A percentile compares a stretch with the other conserved stretches of the same genome.
Conservation (phyloP, 257 asterid genomes). For the Echium plantagineum region DNA sequence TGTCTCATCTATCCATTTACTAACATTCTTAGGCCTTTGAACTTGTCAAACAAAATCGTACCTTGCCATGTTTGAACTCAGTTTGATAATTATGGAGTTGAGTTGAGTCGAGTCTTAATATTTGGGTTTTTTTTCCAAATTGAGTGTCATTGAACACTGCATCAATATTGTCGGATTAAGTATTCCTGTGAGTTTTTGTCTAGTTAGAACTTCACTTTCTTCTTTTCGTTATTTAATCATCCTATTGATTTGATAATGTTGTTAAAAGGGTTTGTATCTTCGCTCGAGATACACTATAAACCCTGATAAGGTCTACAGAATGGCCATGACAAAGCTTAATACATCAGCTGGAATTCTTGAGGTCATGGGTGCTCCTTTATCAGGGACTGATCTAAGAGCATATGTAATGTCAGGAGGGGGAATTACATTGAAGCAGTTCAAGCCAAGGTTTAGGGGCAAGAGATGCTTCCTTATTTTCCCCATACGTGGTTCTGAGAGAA, state of each 20-base stretch:
- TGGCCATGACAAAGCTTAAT: constrained; percentile 58
- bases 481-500: constrained; percentile 75
- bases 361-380: constrained; percentile 97
- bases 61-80: too few species aligned
- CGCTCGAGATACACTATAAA: constrained; percentile 46
- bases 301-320: constrained; percentile 49
- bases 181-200: background rate
- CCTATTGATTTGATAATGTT: constrained; percentile 1
- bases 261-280: constrained; percentile 35
- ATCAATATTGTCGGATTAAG: background rate
- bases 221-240: too few species aligned
- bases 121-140: too few species aligned
- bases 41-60: too few species aligned
- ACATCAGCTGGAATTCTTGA: constrained; percentile 94
- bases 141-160: too few species aligned
- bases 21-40: too few species aligned
- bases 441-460: constrained; percentile 66
- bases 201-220: too few species aligned
- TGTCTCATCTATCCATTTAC: too few species aligned
- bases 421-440: constrained; percentile 49
- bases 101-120: too few species aligned
- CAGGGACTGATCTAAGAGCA: constrained; percentile 92
- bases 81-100: too few species aligned
- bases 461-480: constrained; percentile 97
- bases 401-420: constrained; percentile 99